Conservation (phyloP, 2,329 filamentous ascomycete species). For the Aureobasidium sp. region DNA sequence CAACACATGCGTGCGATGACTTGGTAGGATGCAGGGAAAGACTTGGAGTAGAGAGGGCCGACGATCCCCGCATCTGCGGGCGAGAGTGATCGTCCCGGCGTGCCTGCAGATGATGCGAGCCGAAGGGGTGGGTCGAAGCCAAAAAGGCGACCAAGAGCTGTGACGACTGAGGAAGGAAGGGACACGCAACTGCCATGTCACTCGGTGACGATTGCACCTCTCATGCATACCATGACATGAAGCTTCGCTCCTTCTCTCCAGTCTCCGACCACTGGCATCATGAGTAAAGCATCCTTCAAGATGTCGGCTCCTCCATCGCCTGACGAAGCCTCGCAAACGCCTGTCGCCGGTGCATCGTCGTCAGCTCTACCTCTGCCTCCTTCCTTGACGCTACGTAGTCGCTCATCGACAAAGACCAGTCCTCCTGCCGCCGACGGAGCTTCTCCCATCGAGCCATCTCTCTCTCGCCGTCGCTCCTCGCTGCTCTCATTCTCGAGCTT, state of each 20-base stretch:
- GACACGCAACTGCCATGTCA: neutral
- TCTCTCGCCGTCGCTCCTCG: constrained; percentile 59
- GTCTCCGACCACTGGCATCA: neutral
- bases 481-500: constrained; percentile 69
- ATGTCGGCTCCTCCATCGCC: constrained; percentile 6
- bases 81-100: neutral
- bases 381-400: neutral
- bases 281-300: neutral
- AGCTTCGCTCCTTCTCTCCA: neutral
- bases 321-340: neutral
- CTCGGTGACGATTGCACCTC: neutral
- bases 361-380: constrained; percentile 13
- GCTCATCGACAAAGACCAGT: constrained; percentile 3
- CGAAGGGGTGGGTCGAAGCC: neutral
- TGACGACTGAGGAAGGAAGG: neutral
- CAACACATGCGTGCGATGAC: neutral
- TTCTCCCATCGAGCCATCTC: constrained; percentile 17
- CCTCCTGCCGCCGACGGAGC: neutral
- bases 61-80: neutral
- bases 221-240: neutral
- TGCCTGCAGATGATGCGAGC: constrained; percentile 2
- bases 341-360: constrained; percentile 5
- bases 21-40: neutral
- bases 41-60: neutral
- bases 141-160: constrained; percentile 3